Conservation (phyloP, 2,329 filamentous ascomycete species). For the Coleophoma eucalyptorum region DNA sequence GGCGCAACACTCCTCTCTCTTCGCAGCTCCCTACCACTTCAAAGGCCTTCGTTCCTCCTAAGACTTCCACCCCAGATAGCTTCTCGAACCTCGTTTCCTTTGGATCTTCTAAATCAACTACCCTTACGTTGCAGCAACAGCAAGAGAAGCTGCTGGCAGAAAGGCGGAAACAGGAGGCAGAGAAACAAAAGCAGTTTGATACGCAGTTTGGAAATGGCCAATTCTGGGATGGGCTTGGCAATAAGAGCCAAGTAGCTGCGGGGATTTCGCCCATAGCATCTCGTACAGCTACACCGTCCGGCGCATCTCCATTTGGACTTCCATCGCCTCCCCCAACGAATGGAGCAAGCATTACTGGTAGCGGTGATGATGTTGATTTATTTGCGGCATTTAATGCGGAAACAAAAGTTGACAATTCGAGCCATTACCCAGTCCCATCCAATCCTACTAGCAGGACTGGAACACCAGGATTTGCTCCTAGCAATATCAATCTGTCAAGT, state of each 20-base stretch:
- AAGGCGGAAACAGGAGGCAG: constrained; percentile 69
- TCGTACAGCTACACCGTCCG: constrained; percentile 40
- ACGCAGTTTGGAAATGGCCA: constrained; percentile 72
- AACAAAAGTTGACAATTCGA: constrained; percentile 64
- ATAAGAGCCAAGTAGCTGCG: constrained; percentile 37
- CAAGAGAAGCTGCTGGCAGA: constrained; percentile 64
- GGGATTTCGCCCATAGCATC: constrained; percentile 41
- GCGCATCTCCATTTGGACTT: constrained; percentile 27
- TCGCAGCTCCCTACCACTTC: constrained; percentile 33
- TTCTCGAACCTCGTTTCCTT: constrained; percentile 74
- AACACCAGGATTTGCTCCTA: constrained; percentile 37
- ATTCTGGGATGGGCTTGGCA: constrained; percentile 73
- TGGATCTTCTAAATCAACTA: constrained; percentile 55
- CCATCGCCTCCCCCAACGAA: constrained; percentile 27
- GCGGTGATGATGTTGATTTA: constrained; percentile 53
- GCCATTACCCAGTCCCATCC: constrained; percentile 56
- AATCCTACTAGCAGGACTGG: constrained; percentile 29
- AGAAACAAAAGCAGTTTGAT: constrained; percentile 67
- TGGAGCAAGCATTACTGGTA: constrained; percentile 6
- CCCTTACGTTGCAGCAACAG: constrained; percentile 74
- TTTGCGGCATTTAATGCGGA: constrained; percentile 65
- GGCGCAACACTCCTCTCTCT: constrained; percentile 50
- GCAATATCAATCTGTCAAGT: constrained; percentile 44
- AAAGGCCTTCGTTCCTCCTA: constrained; percentile 31
- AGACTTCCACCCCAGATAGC: constrained; percentile 57